Conservation (phyloP, 2,329 filamentous ascomycete genomes). For the Exophiala sp. region DNA sequence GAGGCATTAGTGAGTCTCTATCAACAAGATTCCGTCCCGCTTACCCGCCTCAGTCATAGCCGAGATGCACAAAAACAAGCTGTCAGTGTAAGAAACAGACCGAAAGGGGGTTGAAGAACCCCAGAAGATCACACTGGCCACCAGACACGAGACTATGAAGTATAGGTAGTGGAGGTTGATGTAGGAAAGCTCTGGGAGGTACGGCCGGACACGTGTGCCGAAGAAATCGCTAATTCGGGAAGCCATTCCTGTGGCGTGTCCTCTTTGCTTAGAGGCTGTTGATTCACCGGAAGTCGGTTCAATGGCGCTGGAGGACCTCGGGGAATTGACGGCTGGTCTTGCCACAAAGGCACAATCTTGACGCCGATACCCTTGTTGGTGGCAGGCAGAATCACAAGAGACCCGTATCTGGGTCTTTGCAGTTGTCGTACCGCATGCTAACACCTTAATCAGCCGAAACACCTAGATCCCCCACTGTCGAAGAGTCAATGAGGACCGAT, state of each 20-base stretch:
- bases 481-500: no score
- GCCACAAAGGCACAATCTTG: background rate
- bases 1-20: background rate
- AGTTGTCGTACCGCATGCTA: constrained; percentile 14
- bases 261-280: no score
- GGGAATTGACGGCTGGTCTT: background rate
- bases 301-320: background rate
- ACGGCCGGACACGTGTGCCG: background rate
- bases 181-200: constrained; percentile 30
- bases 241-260: background rate
- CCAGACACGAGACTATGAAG: constrained; percentile 41
- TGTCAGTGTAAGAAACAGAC: constrained; percentile 42
- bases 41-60: constrained; percentile 46
- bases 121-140: constrained; percentile 46
- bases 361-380: background rate
- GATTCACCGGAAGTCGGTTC: background rate
- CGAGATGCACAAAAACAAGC: constrained; percentile 42
- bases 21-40: background rate
- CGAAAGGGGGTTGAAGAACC: constrained; percentile 40
- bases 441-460: no score
- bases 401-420: constrained; percentile 6
- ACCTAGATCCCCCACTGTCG: no score
- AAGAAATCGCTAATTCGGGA: background rate
- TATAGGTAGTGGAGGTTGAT: constrained; percentile 43
- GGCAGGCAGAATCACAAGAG: background rate